Base-by-base conservation (phyloP, 768 basidiomycete genomes). In the Porphyrellus cyaneotinctus region DNA sequence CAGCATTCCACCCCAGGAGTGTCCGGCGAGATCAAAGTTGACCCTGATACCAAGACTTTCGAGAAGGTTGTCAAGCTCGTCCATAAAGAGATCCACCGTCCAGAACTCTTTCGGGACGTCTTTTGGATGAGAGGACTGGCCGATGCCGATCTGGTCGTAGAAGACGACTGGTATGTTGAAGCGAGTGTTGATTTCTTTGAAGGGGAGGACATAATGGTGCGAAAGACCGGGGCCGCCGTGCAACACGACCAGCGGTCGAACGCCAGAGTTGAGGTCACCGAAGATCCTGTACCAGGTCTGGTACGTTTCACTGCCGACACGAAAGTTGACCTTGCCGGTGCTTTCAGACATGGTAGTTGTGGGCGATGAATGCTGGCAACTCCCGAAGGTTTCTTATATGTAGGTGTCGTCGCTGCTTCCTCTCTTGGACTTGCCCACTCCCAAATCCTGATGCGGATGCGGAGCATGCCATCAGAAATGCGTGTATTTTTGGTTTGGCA, bases 1-100 rank as follows among this genome's bases (percentile, higher is more conserved):
- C 10, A 83, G 68, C 67, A 80, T 80, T 1, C 76, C 80, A 13
- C 82, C 83, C 81, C 81, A 82, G 6, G 78, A 81, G 43, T 83
- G 82, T 0, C 83, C 83, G 1, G 75, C 56, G 2, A 83, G 59
- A 56, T 75, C 71, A 60, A 74, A 83, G n/a, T 61, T 55, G 6
- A 63, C 58, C 10, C 61, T 38, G 52, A 82, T 73, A 0, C 66
- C 71, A 18, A 84, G 67, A 20, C 76, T 57, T 5, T 57, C 41
- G 22, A 83, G 47, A 10, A 84, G 56, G 47, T 80, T 81, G 24
- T 72, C 71, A 31, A 84, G 75, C 67, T 84, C 78, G 37, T 75
- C 75, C 48, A 79, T 61, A 67, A 80, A 83, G 4, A 84, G 73
- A 8, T 77, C 72, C 20, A 74, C 58, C 6, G 73, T 75, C 78